Percentiles rank a stretch among this genome's conserved stretches.
phyloP scores from a whole-genome alignment of 768 basidiomycete genomes.

The Pleurotus citrinopileatus region DNA sequence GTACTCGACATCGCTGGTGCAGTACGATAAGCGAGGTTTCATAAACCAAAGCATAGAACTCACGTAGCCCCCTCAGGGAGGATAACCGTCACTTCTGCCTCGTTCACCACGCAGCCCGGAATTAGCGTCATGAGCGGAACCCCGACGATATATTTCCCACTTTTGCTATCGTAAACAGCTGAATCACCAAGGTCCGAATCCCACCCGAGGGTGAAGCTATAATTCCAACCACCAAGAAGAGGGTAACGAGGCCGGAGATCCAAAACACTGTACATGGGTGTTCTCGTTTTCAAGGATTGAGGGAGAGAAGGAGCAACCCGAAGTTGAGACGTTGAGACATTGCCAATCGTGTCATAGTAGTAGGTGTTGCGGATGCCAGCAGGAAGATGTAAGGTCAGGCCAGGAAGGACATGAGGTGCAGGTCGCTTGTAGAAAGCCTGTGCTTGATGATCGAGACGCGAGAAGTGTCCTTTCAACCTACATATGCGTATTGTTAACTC shows the following conservation, averaged over 20 bases:
- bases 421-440: constrained; percentile 67
- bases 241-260: constrained; percentile 92
- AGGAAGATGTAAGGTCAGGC: constrained; percentile 78
- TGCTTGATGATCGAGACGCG: constrained; percentile 83
- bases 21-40: constrained; percentile 9
- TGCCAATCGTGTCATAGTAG: constrained; percentile 90
- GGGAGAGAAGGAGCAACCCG: constrained; percentile 64
- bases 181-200: constrained; percentile 83
- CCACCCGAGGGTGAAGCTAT: constrained; percentile 91
- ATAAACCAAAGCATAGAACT: constrained; percentile 29
- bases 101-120: constrained; percentile 76
- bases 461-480: constrained; percentile 85
- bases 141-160: constrained; percentile 67
- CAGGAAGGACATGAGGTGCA: constrained; percentile 69
- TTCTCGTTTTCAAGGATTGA: constrained; percentile 31
- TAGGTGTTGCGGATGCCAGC: constrained; percentile 79
- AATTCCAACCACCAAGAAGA: constrained; percentile 96
- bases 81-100: constrained; percentile 76
- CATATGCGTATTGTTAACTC: too few relatives aligned
- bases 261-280: constrained; percentile 60
- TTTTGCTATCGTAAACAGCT: constrained; percentile 58
- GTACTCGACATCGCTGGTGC: constrained; percentile 70
- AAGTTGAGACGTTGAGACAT: constrained; percentile 92
- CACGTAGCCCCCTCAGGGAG: constrained; percentile 96
- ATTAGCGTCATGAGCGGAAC: constrained; percentile 86